phyloP scores from a whole-genome alignment of 176 grass and related monocot species.

The Metroxylon sagu region DNA sequence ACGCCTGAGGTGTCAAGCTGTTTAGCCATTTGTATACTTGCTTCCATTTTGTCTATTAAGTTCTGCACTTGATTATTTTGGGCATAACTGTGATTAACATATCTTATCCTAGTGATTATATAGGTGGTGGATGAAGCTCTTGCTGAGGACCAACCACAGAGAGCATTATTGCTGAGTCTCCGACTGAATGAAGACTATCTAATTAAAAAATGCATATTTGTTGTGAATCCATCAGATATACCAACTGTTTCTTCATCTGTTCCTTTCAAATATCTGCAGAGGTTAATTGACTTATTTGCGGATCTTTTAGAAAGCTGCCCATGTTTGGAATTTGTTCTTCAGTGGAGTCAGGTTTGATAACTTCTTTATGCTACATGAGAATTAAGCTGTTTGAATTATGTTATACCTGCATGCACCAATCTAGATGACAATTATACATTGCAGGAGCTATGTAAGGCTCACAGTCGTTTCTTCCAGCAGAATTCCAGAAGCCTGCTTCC shows the following conservation, averaged over 20 bases:
- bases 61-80: background rate
- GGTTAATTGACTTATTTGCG: slow-evolving; percentile 72
- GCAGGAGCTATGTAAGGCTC: slow-evolving; percentile 81
- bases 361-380: background rate
- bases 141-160: slow-evolving; percentile 61
- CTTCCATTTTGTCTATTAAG: background rate
- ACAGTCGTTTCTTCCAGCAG: slow-evolving; percentile 76
- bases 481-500: slow-evolving; percentile 84
- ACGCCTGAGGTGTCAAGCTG: slow-evolving; percentile 57
- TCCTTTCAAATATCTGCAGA: slow-evolving; percentile 73
- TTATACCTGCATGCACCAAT: background rate
- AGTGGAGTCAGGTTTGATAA: slow-evolving; percentile 63
- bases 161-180: slow-evolving; percentile 74
- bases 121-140: slow-evolving; percentile 93
- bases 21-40: background rate
- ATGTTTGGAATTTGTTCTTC: slow-evolving; percentile 85
- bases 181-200: slow-evolving; percentile 76
- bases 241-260: slow-evolving; percentile 48
- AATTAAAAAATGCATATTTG: slow-evolving; percentile 90
- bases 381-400: too few species aligned
- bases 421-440: slow-evolving; percentile 7
- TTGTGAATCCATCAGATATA: slow-evolving; percentile 56
- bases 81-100: background rate
- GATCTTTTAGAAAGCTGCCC: slow-evolving; percentile 78
- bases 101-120: slow-evolving; percentile 3